Evolutionary conservation across 2,329 filamentous ascomycete species (phyloP).

Genomic region (Arthrobotrys pseudoclavata): DNA sequence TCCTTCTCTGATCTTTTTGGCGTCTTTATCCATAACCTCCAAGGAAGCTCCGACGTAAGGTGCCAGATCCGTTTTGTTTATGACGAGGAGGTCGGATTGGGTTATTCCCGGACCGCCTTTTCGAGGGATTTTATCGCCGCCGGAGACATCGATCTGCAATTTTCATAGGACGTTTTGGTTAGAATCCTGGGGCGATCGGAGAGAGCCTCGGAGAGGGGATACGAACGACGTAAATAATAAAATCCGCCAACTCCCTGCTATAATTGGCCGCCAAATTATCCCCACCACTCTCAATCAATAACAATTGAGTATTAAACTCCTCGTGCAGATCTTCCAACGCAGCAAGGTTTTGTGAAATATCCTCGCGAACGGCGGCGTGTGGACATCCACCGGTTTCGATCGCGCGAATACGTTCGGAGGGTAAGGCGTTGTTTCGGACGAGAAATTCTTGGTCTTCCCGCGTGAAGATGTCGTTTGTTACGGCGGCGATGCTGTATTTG

Average conservation of each 20-base stretch:
- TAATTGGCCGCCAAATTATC: slow-evolving; percentile 99
- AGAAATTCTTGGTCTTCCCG: slow-evolving; percentile 96
- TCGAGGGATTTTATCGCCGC: slow-evolving; percentile 94
- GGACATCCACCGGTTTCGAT: slow-evolving; percentile 98
- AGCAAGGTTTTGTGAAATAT: slow-evolving; percentile 92
- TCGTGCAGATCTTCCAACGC: slow-evolving; percentile 89
- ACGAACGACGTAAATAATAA: slow-evolving; percentile 86
- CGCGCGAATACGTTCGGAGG: slow-evolving; percentile 85
- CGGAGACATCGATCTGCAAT: slow-evolving; percentile 86
- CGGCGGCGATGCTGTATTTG: slow-evolving; percentile 87
- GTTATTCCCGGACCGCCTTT: slow-evolving; percentile 98
- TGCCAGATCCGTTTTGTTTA: slow-evolving; percentile 97
- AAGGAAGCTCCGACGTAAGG: slow-evolving; percentile 91
- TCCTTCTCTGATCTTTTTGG: slow-evolving; percentile 92
- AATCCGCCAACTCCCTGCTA: slow-evolving; percentile 92
- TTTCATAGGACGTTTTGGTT: background rate
- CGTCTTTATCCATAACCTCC: slow-evolving; percentile 90
- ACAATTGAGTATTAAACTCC: slow-evolving; percentile 82
- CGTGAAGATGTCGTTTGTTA: slow-evolving; percentile 99
- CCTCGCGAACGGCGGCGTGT: slow-evolving; percentile 96
- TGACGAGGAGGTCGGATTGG: slow-evolving; percentile 90
- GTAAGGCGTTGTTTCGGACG: slow-evolving; percentile 85
- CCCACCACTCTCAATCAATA: slow-evolving; percentile 94
- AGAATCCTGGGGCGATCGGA: too few species aligned
- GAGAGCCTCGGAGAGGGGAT: background rate